Conservation (phyloP, 352 stramenopile species). For the Aphanomyces invadans region DNA sequence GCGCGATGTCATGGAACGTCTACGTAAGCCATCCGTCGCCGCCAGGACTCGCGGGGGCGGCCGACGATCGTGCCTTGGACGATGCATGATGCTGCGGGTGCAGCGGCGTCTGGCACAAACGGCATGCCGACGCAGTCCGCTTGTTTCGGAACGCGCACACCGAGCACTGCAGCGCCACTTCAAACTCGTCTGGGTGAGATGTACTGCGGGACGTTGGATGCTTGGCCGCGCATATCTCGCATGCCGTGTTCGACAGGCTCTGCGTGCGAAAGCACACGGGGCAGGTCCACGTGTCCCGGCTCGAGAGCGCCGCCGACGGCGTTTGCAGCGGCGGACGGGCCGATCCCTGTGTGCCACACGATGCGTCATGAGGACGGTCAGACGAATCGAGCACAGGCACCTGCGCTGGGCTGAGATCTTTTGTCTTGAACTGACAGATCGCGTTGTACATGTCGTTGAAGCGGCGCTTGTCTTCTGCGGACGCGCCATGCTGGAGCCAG, state of each 20-base stretch:
- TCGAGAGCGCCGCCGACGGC: too few species aligned
- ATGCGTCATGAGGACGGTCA: too few species aligned
- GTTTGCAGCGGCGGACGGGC: too few species aligned
- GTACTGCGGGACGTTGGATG: slow-evolving; percentile 55
- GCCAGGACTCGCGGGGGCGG: neutral
- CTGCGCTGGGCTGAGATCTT: too few species aligned
- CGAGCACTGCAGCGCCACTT: slow-evolving; percentile 49
- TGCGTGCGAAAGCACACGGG: slow-evolving; percentile 66
- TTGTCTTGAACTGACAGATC: slow-evolving; percentile 12
- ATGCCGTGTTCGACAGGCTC: slow-evolving; percentile 36
- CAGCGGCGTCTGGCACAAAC: slow-evolving; percentile 44
- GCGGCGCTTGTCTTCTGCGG: slow-evolving; percentile 4
- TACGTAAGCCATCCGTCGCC: slow-evolving; percentile 11
- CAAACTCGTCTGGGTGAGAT: too few species aligned
- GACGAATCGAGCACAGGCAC: too few species aligned
- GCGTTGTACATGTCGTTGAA: slow-evolving; percentile 23
- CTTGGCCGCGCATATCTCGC: slow-evolving; percentile 68
- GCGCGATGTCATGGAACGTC: neutral
- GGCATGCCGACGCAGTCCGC: slow-evolving; percentile 33
- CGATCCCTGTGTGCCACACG: too few species aligned
- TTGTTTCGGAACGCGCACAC: slow-evolving; percentile 63
- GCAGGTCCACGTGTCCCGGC: slow-evolving; percentile 39
- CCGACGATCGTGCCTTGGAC: neutral
- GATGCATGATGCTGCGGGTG: neutral
- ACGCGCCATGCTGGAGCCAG: slow-evolving; percentile 4